Evolutionary conservation across 2,329 filamentous ascomycete species (phyloP), one percentile per base, ranked within the genome.

Genomic region (Didymella keratinophila): DNA sequence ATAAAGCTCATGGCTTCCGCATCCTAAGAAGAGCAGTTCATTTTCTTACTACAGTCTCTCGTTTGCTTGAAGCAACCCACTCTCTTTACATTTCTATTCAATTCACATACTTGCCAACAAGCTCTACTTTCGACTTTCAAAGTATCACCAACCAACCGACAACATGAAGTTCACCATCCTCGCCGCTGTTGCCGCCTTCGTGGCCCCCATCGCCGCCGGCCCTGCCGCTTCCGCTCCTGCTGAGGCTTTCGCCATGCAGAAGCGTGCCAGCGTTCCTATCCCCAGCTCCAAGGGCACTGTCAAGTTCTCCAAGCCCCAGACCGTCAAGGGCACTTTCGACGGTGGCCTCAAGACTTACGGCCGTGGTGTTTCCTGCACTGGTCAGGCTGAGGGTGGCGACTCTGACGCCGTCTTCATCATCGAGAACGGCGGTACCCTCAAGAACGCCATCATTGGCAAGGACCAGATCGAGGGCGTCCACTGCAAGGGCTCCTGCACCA

Each of bases 401-500:
- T 60, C 72, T 0, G 81, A 83, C 50, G 80, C 83, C 44, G 82
- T 85, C 69, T 85, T 85, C 78, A 76, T 82, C 60, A 75, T 86
- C 51, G 76, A 80, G 69, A 74, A 79, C 49, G 83, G 83, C 28
- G 83, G 79, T 28, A 82, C 18, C 5, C n/a, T 21, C 32, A 36
- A 36, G 32, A 36, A 36, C 32, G 32, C 32, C 32, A 36, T 36
- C 16, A 36, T 36, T 18, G 32, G 32, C 32, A 36, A 36, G 32
- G 32, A 36, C 16, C 32, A 36, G 67, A 76, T 78, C 36, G 83
- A 84, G 69, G 82, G 82, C 59, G 78, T 84, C 44, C 82, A 84
- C 75, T 84, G 82, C 74, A 70, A 78, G 64, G 82, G 81, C 36
- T 71, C 77, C 37, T 84, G 82, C 73, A 81, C 78, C 28, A 72